Base-by-base conservation (phyloP, 805 yeast genomes). In the Nakazawaea wyomingensis region DNA sequence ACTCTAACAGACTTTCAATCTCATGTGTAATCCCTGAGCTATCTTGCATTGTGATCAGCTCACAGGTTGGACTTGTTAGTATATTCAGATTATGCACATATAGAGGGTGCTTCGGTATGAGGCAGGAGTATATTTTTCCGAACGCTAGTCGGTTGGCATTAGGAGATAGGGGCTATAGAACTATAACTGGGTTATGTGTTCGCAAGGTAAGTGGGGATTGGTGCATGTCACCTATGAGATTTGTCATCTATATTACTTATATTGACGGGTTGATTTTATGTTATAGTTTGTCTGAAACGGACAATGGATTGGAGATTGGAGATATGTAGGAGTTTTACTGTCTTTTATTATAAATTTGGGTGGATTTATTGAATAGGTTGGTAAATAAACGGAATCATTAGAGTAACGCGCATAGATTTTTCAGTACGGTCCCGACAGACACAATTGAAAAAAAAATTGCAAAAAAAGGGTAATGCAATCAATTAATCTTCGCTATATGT, bases 91-190 rank as follows among this genome's bases (percentile, higher is more conserved):
- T 72, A 26, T 70, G 72, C 3, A 53, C 61, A 24, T 65, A 62
- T 46, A 48, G 72, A 22, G 77, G 77, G 0, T 41, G 70, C 1
- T 60, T 57, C 47, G 59, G 66, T 16, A 50, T 72, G 44, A 62
- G 74, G 44, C 65, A 66, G 27, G 82, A 77, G 48, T 62, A 54
- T 37, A 56, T 74, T 17, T 67, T 74, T 41, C 65, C 69, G 19
- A 52, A 53, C 19, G 52, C 49, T 29, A 45, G 47, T 26, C 43
- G 50, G 22, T 35, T 55, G 26, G 55, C 49, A 19, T 31, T 53
- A 24, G 48, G 51, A 33, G 52, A 50, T 6, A 50, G 46, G 21
- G 54, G 55, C 8, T 41, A 47, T 3, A 41, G 59, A 11, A 54
- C 57, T 4, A 36, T 60, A 28, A 47, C 51, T 21, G 64, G 64